Evolutionary conservation across 1,139 yeast species (phyloP), one percentile per base, ranked within the genome.

Genomic region (Candida dubliniensis): DNA sequence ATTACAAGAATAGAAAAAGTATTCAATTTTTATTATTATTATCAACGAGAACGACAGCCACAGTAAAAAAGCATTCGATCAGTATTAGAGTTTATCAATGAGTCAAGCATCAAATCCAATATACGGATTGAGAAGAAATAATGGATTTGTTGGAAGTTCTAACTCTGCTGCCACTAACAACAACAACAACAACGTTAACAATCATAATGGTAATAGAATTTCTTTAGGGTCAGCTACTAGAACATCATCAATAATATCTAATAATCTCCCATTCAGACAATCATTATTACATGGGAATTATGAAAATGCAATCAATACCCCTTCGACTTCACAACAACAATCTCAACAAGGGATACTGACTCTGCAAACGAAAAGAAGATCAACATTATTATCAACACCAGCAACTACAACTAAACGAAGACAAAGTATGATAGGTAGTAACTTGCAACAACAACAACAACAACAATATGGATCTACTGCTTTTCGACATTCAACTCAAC

Each of bases 341-440:
- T 15, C 18, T 8, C 34, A 10, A 13, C 29, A 31, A 13, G n/a
- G n/a, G n/a, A n/a, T n/a, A n/a, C n/a, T n/a, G n/a, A 14, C 44
- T 40, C 40, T 42, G 55, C 30, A 35, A 26, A 55, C 60, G 37
- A 68, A 67, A 46, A 53, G 76, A 40, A 56, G 67, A 45, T 70
- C 75, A 18, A 41, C 45, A 5, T 53, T 72, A 14, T 58, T 70
- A 10, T 60, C 70, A 13, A 70, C 75, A 2, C 76, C 77, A 1
- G 74, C 76, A 11, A 63, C 69, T 8, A 60, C 64, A 38, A 61
- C 60, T 44, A 67, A 61, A 41, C 48, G 74, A 37, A 55, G 73
- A 18, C 71, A 66, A 42, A 67, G 72, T 43, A 46, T 24, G 48
- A 52, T 23, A 45, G 46, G 5, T 47, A 18, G 24, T 47, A 10